A percentile compares a stretch with the other conserved stretches of the same genome.
phyloP scores from a whole-genome alignment of 306 rosid species.

The Alnus rubra region DNA sequence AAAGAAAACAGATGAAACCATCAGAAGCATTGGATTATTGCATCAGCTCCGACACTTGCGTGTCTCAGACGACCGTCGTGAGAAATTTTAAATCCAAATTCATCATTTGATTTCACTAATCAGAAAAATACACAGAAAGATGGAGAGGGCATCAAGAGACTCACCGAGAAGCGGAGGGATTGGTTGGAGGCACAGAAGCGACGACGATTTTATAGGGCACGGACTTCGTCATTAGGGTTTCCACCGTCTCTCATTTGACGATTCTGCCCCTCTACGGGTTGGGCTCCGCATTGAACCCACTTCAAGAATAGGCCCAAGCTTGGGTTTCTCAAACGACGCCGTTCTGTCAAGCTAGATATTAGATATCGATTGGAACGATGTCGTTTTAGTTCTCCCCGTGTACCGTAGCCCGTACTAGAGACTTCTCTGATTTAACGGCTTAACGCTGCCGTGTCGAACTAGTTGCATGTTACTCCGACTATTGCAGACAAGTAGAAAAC shows the following conservation, averaged over 20 bases:
- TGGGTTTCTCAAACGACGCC: too few species aligned
- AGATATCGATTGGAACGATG: neutral
- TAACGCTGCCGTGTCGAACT: neutral
- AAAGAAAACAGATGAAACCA: neutral
- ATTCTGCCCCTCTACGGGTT: neutral
- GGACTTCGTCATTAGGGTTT: slow-evolving; percentile 28
- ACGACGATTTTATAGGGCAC: slow-evolving; percentile 9
- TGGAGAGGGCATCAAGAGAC: too few species aligned
- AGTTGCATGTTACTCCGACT: neutral
- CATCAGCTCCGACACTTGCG: slow-evolving; percentile 35
- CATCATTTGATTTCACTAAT: slow-evolving; percentile 36
- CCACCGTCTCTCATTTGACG: neutral
- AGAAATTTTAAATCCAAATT: slow-evolving; percentile 44
- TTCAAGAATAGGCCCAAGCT: neutral
- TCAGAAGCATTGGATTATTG: slow-evolving; percentile 51
- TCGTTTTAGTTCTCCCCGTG: neutral
- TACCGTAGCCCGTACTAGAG: neutral
- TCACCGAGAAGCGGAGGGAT: neutral
- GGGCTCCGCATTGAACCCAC: neutral
- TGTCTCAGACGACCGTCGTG: slow-evolving; percentile 70
- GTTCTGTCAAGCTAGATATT: too few species aligned
- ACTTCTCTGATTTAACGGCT: neutral
- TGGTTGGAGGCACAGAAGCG: neutral
- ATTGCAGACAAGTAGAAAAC: neutral
- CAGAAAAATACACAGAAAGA: neutral